Conservation (phyloP, 2,329 filamentous ascomycete genomes). For the Hymenoscyphus fraxineus region DNA sequence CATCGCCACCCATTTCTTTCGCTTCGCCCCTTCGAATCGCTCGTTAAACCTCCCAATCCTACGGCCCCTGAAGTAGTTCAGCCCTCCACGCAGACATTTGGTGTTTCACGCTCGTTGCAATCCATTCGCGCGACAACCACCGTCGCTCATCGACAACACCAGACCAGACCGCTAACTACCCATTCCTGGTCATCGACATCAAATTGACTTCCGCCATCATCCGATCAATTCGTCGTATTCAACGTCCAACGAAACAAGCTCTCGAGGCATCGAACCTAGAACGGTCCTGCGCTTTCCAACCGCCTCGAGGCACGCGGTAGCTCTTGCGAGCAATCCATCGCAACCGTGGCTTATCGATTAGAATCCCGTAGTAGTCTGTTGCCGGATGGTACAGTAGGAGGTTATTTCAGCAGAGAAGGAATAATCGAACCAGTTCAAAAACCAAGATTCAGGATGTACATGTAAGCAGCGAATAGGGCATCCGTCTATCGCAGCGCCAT, state of each 20-base stretch:
- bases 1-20: not conserved
- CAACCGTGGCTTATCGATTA: constrained; percentile 45
- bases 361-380: constrained; percentile 46
- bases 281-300: constrained; percentile 2
- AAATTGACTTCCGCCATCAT: constrained; percentile 18
- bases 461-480: constrained; percentile 33
- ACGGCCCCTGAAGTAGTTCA: not conserved
- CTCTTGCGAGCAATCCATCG: constrained; percentile 34
- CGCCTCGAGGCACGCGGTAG: constrained; percentile 19
- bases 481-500: not conserved
- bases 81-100: constrained; percentile 11
- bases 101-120: constrained; percentile 26
- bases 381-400: constrained; percentile 37
- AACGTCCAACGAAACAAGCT: not conserved
- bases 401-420: constrained; percentile 34
- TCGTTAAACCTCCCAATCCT: not conserved
- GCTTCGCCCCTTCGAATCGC: not conserved
- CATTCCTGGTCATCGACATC: constrained; percentile 17
- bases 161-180: constrained; percentile 12
- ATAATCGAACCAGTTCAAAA: constrained; percentile 27
- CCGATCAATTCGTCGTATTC: constrained; percentile 9
- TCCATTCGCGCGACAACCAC: constrained; percentile 13
- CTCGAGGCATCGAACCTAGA: constrained; percentile 9
- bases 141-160: constrained; percentile 5
- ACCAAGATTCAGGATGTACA: constrained; percentile 55